Evolutionary conservation across 1,284 basidiomycete species (phyloP), one percentile per base, ranked within the genome.

Genomic region (Phellopilus nigrolimitatus): DNA sequence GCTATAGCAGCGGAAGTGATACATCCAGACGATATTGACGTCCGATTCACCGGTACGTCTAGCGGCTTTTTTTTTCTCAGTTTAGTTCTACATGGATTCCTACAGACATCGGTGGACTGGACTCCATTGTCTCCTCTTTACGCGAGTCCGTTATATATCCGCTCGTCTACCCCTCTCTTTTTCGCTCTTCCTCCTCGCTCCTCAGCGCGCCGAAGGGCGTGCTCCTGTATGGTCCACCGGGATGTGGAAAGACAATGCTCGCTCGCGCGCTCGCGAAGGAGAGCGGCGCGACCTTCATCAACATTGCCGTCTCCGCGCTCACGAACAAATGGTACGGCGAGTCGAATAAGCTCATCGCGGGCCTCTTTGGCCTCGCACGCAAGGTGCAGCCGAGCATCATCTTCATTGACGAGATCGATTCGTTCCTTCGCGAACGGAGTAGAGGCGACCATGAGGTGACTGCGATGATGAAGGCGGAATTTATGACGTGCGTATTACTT

Each of bases 381-480:
- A 88, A 88, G 66, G 72, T 86, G 4, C 83, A 88, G 62, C 87
- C 87, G 2, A 76, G 77, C 51, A 89, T 90, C 63, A 84, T 90
- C 56, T 90, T 90, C 66, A 88, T 89, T 62, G 86, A 90, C 65
- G 87, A 89, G 67, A 88, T 90, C 54, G 87, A 90, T 64, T 91
- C 89, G 6, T 93, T 99, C 68, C 72, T 99, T 67, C 75, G 95
- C 51, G 92, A 97, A 66, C 76, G 97, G 56, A 79, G 78, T 38
- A 80, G 83, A 48, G 87, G 88, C 9, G 97, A 99, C 63, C 97
- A 99, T 68, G 97, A 99, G 64, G 95, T 95, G 41, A 98, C 94
- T 22, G 92, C 88, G 4, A 98, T 98, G 94, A 97, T 99, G 84
- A 99, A 99, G 72, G 95, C 95, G 1, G 95, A 99, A 65, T 99